Evolutionary conservation across 192 early-diverging fungal species (phyloP), one percentile per base, ranked within the genome.

Genomic region (Gigaspora rosea): DNA sequence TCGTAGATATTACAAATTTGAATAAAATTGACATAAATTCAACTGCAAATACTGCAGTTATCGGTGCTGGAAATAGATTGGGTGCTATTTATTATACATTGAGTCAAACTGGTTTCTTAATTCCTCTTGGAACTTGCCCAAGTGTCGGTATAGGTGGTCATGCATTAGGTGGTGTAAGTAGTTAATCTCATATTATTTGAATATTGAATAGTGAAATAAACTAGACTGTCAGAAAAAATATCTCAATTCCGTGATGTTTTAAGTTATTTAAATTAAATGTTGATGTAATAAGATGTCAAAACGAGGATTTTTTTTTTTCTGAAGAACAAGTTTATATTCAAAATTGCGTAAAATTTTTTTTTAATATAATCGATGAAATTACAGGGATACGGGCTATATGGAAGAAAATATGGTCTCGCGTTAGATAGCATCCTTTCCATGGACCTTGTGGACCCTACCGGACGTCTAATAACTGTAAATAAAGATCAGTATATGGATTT

Each of bases 61-160:
- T 86, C 36, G 87, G 87, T 7, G 83, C 87, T 22, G 89, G 89
- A 3, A 75, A 82, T n/a, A 82, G 85, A 61, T 78, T 89, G 1
- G 89, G 89, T 32, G 84, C 86, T 22, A 66, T 87, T 6, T 90
- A 89, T 80, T 86, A 71, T 59, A 78, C 80, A 13, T 36, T 63
- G 12, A 63, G 61, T 32, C n/a, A 63, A 63, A 8, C 16, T 4
- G 61, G 61, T 11, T 63, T 33, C 12, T 63, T 63, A 12, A 80
- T 90, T 59, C 80, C 86, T 22, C 85, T 74, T 6, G 89, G 89
- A 11, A 84, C 84, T 5, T 90, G 89, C 78, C 89, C 89, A 48
- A 80, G 81, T 27, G 89, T 90, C 46, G 90, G 90, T 20, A 80
- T 91, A 59, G 86, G 86, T 64, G 90, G 90, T 54, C 84, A 86